Evolutionary conservation across 2,329 filamentous ascomycete genomes (phyloP).

Genomic region (Calonectria naviculata): DNA sequence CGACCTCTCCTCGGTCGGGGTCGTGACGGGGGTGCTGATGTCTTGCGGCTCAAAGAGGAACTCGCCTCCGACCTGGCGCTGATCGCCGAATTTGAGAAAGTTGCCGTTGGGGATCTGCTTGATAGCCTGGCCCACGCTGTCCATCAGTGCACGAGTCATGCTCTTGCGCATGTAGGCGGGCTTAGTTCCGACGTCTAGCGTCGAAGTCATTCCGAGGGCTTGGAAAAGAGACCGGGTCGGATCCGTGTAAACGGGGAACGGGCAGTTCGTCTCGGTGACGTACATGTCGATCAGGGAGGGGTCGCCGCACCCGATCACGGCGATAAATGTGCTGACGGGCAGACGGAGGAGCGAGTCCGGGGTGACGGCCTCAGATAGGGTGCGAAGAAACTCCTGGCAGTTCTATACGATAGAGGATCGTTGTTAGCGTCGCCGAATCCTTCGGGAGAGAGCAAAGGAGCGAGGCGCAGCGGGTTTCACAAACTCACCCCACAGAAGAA

Average conservation of each 20-base stretch:
- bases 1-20: slow-evolving; percentile 51
- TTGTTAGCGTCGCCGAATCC: slow-evolving; percentile 27
- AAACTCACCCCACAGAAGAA: slow-evolving; percentile 82
- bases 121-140: slow-evolving; percentile 69
- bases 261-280: slow-evolving; percentile 68
- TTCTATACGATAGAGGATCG: slow-evolving; percentile 58
- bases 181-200: slow-evolving; percentile 66
- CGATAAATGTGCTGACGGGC: slow-evolving; percentile 70
- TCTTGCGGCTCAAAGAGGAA: slow-evolving; percentile 76
- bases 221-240: slow-evolving; percentile 74
- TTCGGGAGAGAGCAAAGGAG: not conserved
- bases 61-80: slow-evolving; percentile 79
- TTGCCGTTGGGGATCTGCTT: slow-evolving; percentile 67
- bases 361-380: slow-evolving; percentile 69
- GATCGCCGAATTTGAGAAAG: slow-evolving; percentile 72
- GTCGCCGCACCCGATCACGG: slow-evolving; percentile 79
- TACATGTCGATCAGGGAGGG: slow-evolving; percentile 77
- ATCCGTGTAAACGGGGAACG: slow-evolving; percentile 83
- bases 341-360: slow-evolving; percentile 61
- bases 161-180: slow-evolving; percentile 74
- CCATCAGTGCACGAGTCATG: slow-evolving; percentile 60
- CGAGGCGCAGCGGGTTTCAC: not conserved
- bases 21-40: slow-evolving; percentile 56
- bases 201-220: slow-evolving; percentile 75
- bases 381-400: slow-evolving; percentile 79